A percentile compares a stretch with the other conserved stretches of the same genome.
Conservation (phyloP, 176 grass and related monocot species). For the Rhynchospora pubera region DNA sequence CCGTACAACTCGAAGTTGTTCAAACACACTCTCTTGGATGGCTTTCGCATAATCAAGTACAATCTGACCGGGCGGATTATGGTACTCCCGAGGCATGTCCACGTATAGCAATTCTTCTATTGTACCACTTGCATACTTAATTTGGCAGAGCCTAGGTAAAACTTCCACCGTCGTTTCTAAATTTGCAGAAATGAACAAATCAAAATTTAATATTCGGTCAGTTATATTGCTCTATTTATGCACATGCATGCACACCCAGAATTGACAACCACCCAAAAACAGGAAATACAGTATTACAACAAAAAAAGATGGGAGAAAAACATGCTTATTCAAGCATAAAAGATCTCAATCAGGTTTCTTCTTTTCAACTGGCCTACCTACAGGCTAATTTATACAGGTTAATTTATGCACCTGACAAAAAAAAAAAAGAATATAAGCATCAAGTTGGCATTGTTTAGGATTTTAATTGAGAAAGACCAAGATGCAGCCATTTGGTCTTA, state of each 20-base stretch:
- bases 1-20: slow-evolving; percentile 83
- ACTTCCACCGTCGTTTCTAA: slow-evolving; percentile 95
- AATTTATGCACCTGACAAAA: neutral
- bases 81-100: slow-evolving; percentile 93
- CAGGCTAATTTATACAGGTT: neutral
- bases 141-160: slow-evolving; percentile 87
- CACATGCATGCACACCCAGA: neutral
- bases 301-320: neutral
- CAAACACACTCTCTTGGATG: slow-evolving; percentile 97
- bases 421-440: neutral
- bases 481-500: too few species aligned
- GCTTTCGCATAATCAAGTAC: slow-evolving; percentile 95
- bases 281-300: neutral
- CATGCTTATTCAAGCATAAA: neutral
- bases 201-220: neutral
- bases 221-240: neutral
- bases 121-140: slow-evolving; percentile 96
- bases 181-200: neutral
- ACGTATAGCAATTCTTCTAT: slow-evolving; percentile 93
- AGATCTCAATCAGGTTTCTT: neutral
- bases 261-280: neutral
- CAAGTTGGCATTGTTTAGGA: neutral
- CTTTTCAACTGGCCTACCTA: neutral
- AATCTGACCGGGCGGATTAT: slow-evolving; percentile 82
- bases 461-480: neutral